phyloP scores from a whole-genome alignment of 2,329 filamentous ascomycete genomes.

The Trichoderma citrinoviride region DNA sequence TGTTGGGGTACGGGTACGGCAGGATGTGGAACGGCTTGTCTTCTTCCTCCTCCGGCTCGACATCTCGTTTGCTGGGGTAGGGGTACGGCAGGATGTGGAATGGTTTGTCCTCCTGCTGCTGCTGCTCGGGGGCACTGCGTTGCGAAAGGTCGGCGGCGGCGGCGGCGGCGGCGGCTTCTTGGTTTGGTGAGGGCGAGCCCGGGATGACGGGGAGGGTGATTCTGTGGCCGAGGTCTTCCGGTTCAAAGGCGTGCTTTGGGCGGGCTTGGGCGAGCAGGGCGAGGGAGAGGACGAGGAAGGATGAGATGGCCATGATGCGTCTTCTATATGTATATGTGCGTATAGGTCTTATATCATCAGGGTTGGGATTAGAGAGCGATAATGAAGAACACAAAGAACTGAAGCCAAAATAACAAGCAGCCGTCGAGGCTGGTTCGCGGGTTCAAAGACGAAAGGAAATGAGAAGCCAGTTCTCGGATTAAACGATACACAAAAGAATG shows the following conservation, averaged over 20 bases:
- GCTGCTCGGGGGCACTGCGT: neutral
- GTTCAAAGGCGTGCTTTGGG: slow-evolving; percentile 21
- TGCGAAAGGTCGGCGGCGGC: neutral
- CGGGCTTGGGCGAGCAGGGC: slow-evolving; percentile 18
- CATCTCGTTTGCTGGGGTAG: neutral
- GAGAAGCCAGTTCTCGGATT: slow-evolving; percentile 12
- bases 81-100: slow-evolving; percentile 3
- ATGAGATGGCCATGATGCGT: slow-evolving; percentile 18
- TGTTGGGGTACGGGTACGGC: slow-evolving; percentile 1
- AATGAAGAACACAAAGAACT: neutral
- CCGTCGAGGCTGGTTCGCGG: slow-evolving; percentile 6
- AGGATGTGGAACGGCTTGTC: slow-evolving; percentile 9
- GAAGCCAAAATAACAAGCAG: neutral
- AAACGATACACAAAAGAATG: neutral
- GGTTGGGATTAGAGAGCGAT: neutral
- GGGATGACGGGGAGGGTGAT: slow-evolving; percentile 8
- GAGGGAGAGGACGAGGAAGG: slow-evolving; percentile 19
- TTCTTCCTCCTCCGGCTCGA: neutral
- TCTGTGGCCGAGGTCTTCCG: slow-evolving; percentile 11
- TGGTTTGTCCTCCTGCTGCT: neutral
- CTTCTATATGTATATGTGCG: neutral
- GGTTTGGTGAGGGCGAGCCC: neutral
- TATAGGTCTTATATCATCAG: neutral
- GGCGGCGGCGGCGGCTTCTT: neutral
- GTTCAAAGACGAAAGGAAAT: neutral